phyloP scores from a whole-genome alignment of 2,329 filamentous ascomycete genomes.

The Ophiosphaerella narmari region DNA sequence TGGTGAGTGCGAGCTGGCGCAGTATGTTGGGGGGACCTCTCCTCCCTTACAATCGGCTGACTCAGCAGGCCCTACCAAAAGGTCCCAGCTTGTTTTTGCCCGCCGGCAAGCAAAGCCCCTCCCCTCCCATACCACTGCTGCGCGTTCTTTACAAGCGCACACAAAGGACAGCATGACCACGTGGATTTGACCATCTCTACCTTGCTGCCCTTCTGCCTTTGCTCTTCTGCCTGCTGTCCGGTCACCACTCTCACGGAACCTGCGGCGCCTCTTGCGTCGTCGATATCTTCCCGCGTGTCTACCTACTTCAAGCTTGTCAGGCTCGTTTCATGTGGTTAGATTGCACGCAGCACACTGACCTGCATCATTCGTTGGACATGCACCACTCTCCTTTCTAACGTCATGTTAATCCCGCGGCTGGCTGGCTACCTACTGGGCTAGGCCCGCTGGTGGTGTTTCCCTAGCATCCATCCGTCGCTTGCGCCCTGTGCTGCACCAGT shows the following conservation, averaged over 20 bases:
- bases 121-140: neutral
- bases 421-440: slow-evolving; percentile 17
- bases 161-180: neutral
- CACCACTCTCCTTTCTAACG: slow-evolving; percentile 24
- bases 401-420: slow-evolving; percentile 29
- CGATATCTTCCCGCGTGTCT: slow-evolving; percentile 3
- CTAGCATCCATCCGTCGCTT: slow-evolving; percentile 11
- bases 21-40: neutral
- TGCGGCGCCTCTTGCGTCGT: slow-evolving; percentile 11
- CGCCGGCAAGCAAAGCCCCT: neutral
- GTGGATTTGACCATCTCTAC: too few relatives aligned
- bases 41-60: neutral
- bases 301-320: slow-evolving; percentile 19
- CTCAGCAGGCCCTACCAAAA: neutral
- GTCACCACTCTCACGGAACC: neutral
- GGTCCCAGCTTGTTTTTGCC: slow-evolving; percentile 1
- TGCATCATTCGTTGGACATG: slow-evolving; percentile 31
- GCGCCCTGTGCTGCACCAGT: slow-evolving; percentile 11
- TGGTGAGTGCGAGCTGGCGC: neutral
- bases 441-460: slow-evolving; percentile 3
- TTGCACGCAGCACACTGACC: slow-evolving; percentile 32
- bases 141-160: neutral
- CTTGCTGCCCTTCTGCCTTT: too few relatives aligned
- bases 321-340: slow-evolving; percentile 41
- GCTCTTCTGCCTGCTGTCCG: too few relatives aligned